A percentile compares a stretch with the other conserved stretches of the same genome.
Evolutionary conservation across 805 yeast genomes (phyloP).

Genomic region (Pichia nanzhaoensis): DNA sequence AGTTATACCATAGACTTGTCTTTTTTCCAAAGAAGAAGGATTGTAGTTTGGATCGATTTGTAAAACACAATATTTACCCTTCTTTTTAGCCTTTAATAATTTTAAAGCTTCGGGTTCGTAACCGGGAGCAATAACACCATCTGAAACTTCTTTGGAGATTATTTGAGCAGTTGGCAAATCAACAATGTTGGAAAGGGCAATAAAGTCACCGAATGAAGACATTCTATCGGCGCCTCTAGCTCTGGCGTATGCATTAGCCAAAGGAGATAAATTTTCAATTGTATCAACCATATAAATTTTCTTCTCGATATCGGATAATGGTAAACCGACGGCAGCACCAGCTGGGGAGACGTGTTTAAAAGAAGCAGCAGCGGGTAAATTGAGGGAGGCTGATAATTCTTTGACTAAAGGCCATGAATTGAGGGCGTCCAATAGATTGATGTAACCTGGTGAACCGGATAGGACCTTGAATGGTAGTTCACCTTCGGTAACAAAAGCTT

Average conservation of each 20-base stretch:
- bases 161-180: slow-evolving; percentile 95
- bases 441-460: slow-evolving; percentile 95
- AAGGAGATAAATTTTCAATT: slow-evolving; percentile 90
- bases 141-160: slow-evolving; percentile 95
- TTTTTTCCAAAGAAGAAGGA: slow-evolving; percentile 75
- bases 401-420: slow-evolving; percentile 99
- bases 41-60: slow-evolving; percentile 93
- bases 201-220: slow-evolving; percentile 98
- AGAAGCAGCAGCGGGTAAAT: slow-evolving; percentile 97
- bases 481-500: slow-evolving; percentile 83
- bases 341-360: slow-evolving; percentile 99
- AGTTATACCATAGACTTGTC: slow-evolving; percentile 94
- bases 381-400: slow-evolving; percentile 89
- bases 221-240: slow-evolving; percentile 99
- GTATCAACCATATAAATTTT: slow-evolving; percentile 92
- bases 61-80: slow-evolving; percentile 93
- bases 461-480: slow-evolving; percentile 91
- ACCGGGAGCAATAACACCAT: slow-evolving; percentile 99
- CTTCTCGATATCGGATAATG: slow-evolving; percentile 85
- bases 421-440: slow-evolving; percentile 91
- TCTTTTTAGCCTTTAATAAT: slow-evolving; percentile 85
- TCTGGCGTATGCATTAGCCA: slow-evolving; percentile 97
- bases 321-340: slow-evolving; percentile 96
- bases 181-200: slow-evolving; percentile 93
- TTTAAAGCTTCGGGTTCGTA: slow-evolving; percentile 88